These are phyloP conservation scores for Leishmania tarentolae DNA, from an alignment of 208 protist genomes.

Conservation along the genomic window DNA sequence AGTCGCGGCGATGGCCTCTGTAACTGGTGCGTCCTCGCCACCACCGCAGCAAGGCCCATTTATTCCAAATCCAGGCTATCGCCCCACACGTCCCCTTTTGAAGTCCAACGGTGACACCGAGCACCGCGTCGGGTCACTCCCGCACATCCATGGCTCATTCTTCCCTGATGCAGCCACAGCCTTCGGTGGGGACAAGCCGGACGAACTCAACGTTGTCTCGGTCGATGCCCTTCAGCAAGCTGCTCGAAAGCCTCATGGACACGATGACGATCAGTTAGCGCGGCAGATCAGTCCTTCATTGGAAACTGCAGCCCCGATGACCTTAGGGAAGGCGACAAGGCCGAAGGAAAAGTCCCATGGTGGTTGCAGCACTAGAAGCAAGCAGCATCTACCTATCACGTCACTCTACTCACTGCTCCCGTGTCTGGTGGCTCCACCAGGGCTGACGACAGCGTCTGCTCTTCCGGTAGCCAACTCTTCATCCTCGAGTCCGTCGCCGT, in stretches of 20 bases:
- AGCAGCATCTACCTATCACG: not conserved
- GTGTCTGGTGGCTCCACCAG: not conserved
- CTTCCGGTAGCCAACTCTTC: not conserved
- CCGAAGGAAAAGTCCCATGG: not conserved
- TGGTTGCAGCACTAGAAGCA: not conserved
- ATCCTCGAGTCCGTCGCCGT: not conserved
- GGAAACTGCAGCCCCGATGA: not conserved
- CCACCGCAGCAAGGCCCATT: not conserved
- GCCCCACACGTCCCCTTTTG: not conserved
- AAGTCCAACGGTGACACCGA: not conserved
- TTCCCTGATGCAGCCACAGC: not conserved
- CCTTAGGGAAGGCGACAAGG: too few species aligned
- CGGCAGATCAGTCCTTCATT: not conserved
- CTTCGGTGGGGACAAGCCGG: not conserved
- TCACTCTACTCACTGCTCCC: slow-evolving; percentile 18
- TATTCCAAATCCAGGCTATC: not conserved
- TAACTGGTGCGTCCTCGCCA: not conserved
- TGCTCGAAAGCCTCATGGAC: not conserved
- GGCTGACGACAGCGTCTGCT: too few species aligned
- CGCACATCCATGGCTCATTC: not conserved
- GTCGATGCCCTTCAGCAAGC: slow-evolving; percentile 3
- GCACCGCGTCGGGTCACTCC: not conserved
- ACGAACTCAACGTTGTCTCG: slow-evolving; percentile 8
- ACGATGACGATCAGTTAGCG: not conserved
- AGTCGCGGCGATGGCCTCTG: not conserved